Evolutionary conservation across 2,329 filamentous ascomycete species (phyloP), one percentile per base, ranked within the genome.

Genomic region (Aspergillus pseudoglaucus): DNA sequence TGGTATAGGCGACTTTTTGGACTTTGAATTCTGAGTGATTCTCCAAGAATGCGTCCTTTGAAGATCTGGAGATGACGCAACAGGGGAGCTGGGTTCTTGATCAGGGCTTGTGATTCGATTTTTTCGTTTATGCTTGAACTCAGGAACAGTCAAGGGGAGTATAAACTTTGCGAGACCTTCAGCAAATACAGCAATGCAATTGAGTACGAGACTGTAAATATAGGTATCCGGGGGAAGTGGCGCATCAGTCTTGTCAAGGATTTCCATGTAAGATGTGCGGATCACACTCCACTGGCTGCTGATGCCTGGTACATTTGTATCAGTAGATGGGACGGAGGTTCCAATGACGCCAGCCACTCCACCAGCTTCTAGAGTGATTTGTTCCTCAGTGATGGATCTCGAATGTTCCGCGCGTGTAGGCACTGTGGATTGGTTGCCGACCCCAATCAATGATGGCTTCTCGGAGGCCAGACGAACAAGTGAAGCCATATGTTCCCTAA

Each of bases 391-490:
- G 3, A 74, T 71, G 37, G 81, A 79, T 44, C 76, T 75, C 38
- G 73, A 75, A 30, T 76, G 76, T 40, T 77, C 75, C 4, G 80
- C 78, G 7, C 79, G 77, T 0, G 80, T 78, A 5, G 93, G 90
- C 30, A 91, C 81, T 0, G 89, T 90, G 1, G 93, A 97, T 57
- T 95, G 89, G 53, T 88, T 84, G 4, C 90, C 85, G 3, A 97
- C 79, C 0, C 93, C 93, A 52, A 98, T 97, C 22, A 95, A 76
- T 0, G 81, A 75, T 1, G 93, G 93, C 60, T 90, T 95, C 63
- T 98, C 93, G 0, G 90, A 90, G 47, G 91, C 91, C 7, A 97
- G 74, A 12, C 90, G 83, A n/a, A 97, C 93, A 62, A 98, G 90
- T 0, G 87, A 85, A 8, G 88, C 87, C 52, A 93, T 85, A 51